These are phyloP conservation scores for Ambrosiella beaveri DNA, from an alignment of 2,329 filamentous ascomycete genomes.

Conservation along the genomic window DNA sequence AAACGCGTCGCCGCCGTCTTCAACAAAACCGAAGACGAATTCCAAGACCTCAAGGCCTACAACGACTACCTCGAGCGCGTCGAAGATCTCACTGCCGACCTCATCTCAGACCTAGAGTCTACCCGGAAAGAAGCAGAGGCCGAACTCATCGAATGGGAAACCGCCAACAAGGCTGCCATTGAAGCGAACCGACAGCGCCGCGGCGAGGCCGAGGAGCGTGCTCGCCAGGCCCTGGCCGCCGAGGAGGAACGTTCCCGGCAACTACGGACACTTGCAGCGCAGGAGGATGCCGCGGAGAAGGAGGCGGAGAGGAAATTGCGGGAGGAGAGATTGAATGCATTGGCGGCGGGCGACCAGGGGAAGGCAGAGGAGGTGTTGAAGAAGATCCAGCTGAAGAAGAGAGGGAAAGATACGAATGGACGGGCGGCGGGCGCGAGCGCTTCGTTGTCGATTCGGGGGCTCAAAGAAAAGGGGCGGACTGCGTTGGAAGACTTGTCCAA, in stretches of 20 bases:
- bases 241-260: slow-evolving; percentile 44
- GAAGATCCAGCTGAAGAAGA: slow-evolving; percentile 56
- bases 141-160: slow-evolving; percentile 44
- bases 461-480: slow-evolving; percentile 30
- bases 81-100: slow-evolving; percentile 76
- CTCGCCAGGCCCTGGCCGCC: slow-evolving; percentile 43
- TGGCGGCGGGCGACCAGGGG: slow-evolving; percentile 43
- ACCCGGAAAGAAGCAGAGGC: slow-evolving; percentile 33
- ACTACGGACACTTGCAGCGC: slow-evolving; percentile 38
- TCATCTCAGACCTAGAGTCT: slow-evolving; percentile 55
- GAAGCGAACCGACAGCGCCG: slow-evolving; percentile 42
- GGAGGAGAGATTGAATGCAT: slow-evolving; percentile 51
- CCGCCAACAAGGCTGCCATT: slow-evolving; percentile 52
- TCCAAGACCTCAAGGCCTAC: slow-evolving; percentile 64
- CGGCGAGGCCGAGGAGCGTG: slow-evolving; percentile 36
- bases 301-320: slow-evolving; percentile 43
- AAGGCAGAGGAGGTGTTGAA: slow-evolving; percentile 41
- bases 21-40: slow-evolving; percentile 81
- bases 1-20: slow-evolving; percentile 61
- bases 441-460: slow-evolving; percentile 54
- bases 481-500: slow-evolving; percentile 36
- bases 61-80: slow-evolving; percentile 93
- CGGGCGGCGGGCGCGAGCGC: slow-evolving; percentile 11
- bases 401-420: slow-evolving; percentile 31
- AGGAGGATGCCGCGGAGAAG: slow-evolving; percentile 56